Base-by-base conservation (phyloP, 306 rosid genomes). In the Cicer yamashitae region DNA sequence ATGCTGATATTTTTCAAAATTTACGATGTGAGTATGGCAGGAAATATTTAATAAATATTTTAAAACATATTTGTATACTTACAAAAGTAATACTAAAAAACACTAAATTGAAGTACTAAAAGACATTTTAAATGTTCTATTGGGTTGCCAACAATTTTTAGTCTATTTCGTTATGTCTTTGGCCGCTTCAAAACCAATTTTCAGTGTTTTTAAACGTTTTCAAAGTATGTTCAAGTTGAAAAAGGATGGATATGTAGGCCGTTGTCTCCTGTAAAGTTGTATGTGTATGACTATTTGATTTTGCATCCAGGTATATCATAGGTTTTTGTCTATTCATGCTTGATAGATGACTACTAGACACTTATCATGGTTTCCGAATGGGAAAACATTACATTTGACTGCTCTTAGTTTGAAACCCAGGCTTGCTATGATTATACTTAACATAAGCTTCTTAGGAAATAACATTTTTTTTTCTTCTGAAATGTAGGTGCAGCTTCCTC, bases 401-500 rank as follows among this genome's bases (percentile, higher is more conserved):
- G 30, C 46, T 60, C 18, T 20, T 57, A 62, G 45, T 50, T 71
- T 81, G 53, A 74, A 78, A 50, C n/a, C n/a, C 10, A 7, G 50
- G 54, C 73, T 44, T 70, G 47, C 0, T 48, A 14, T 40, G n/a
- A 25, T 80, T 46, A n/a, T 80, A 67, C 79, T 47, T 60, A 51
- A 60, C 52, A 73, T 5, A 66, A 15, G 37, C 48, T 41, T 79
- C 37, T 40, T 72, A 39, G 41, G 59, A 54, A 41, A 66, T 83
- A 57, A 82, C 62, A 18, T 81, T 73, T 75, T 74, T 10, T 22
- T 22, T 59, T 30, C 10, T 65, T 82, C 69, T 50, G 22, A 78
- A 67, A 76, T 87, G 83, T 81, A 92, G 99, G 89, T 77, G 65
- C 88, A 81, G 74, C 93, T 92, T 75, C 96, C 97, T 82, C 96